These are phyloP conservation scores for Rhodotorula paludigena DNA, from an alignment of 768 basidiomycete genomes.

Conservation along the genomic window DNA sequence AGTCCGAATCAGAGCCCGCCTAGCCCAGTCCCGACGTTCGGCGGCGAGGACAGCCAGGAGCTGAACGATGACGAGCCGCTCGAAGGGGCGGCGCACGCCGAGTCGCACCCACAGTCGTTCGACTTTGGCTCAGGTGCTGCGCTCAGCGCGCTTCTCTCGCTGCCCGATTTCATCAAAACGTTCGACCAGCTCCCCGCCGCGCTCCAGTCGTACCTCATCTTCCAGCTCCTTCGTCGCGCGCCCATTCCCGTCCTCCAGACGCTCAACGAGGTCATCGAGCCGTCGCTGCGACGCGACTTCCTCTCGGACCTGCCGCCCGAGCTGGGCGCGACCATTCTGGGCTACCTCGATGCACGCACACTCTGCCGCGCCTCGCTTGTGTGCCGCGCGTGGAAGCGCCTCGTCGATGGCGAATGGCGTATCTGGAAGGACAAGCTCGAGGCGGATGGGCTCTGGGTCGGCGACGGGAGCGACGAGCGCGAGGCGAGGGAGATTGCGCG, in stretches of 20 bases:
- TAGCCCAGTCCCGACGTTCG: conserved; percentile 23
- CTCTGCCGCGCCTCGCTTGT: conserved; percentile 84
- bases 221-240: conserved; percentile 85
- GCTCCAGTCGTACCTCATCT: conserved; percentile 86
- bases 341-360: conserved; percentile 72
- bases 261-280: conserved; percentile 78
- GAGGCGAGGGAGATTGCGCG: conserved; percentile 63
- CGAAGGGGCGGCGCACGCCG: not conserved
- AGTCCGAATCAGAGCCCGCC: conserved; percentile 34
- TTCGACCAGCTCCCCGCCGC: conserved; percentile 73
- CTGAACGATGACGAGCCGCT: conserved; percentile 1
- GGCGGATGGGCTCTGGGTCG: conserved; percentile 81
- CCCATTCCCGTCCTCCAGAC: conserved; percentile 85
- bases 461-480: conserved; percentile 72
- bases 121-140: conserved; percentile 38
- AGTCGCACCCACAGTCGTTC: conserved; percentile 4
- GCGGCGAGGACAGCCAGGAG: conserved; percentile 24
- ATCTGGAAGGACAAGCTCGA: conserved; percentile 85
- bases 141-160: conserved; percentile 76
- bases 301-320: conserved; percentile 86
- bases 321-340: conserved; percentile 80
- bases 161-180: conserved; percentile 74
- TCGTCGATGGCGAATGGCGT: conserved; percentile 78
- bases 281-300: conserved; percentile 90
- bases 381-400: conserved; percentile 72